Conservation (phyloP, 1,139 yeast species). For the Meyerozyma carpophila region DNA sequence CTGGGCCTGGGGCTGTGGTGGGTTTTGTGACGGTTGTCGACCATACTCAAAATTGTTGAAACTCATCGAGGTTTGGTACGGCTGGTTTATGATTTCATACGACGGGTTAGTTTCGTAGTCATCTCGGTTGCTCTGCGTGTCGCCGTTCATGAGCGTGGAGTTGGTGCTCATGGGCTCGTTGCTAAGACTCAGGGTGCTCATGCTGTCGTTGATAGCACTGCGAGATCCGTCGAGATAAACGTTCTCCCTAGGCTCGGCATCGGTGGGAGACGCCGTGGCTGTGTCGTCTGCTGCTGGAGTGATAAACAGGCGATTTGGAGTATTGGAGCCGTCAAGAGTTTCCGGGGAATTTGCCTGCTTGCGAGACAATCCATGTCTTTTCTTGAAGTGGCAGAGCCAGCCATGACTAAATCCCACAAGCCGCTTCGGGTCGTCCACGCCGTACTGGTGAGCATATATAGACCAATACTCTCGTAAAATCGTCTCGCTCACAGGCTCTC, state of each 20-base stretch:
- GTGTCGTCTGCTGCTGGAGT: not conserved
- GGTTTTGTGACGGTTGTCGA: not conserved
- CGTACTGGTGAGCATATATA: constrained; percentile 48
- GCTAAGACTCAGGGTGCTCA: not conserved
- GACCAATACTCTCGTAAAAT: constrained; percentile 53
- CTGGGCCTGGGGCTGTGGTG: not conserved
- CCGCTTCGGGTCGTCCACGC: constrained; percentile 57
- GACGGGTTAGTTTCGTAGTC: not conserved
- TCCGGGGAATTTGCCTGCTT: constrained; percentile 21
- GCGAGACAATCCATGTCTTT: constrained; percentile 49
- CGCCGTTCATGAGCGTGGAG: constrained; percentile 2
- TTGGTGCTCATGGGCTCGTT: not conserved
- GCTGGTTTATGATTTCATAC: not conserved
- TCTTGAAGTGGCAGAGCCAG: constrained; percentile 57
- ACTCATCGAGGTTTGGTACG: not conserved
- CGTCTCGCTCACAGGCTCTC: constrained; percentile 50
- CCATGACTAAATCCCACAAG: constrained; percentile 53
- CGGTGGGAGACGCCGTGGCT: not conserved
- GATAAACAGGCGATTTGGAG: not conserved
- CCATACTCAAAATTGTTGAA: not conserved
- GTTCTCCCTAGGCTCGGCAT: not conserved
- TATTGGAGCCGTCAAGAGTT: not conserved
- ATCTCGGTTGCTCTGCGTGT: not conserved
- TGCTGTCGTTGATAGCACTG: not conserved
- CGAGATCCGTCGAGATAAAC: not conserved